A percentile compares a stretch with the other conserved stretches of the same genome.
Evolutionary conservation across 208 protist species (phyloP).

Genomic region (Porcisia hertigi): DNA sequence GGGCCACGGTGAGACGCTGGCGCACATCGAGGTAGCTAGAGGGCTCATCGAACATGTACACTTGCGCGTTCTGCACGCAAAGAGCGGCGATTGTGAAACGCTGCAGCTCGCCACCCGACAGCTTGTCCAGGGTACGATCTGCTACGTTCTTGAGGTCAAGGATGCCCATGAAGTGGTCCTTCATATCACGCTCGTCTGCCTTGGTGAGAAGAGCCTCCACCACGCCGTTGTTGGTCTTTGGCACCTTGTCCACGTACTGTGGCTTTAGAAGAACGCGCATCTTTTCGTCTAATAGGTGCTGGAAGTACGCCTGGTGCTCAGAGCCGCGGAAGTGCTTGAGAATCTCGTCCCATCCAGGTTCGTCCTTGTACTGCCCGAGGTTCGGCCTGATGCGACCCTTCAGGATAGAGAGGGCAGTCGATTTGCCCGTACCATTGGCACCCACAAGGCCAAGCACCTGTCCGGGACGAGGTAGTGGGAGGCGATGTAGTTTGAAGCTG

Average conservation of each 20-base stretch:
- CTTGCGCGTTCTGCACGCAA: conserved; percentile 87
- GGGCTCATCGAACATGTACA: conserved; percentile 99
- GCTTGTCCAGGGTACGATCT: conserved; percentile 93
- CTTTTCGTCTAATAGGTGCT: conserved; percentile 97
- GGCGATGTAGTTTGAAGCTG: conserved; percentile 99
- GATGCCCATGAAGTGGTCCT: conserved; percentile 80
- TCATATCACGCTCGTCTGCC: conserved; percentile 89
- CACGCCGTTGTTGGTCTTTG: conserved; percentile 95
- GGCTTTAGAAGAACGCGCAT: conserved; percentile 98
- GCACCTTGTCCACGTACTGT: conserved; percentile 99
- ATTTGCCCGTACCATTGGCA: conserved; percentile 99
- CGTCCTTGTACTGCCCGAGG: conserved; percentile 95
- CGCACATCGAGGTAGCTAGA: conserved; percentile 99
- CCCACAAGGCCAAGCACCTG: conserved; percentile 99
- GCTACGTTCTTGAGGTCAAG: conserved; percentile 95
- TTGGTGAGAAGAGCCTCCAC: conserved; percentile 93
- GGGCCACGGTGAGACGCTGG: conserved; percentile 98
- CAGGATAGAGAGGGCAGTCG: conserved; percentile 99
- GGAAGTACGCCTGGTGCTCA: conserved; percentile 99
- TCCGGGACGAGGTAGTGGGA: conserved; percentile 98
- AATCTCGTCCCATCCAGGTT: conserved; percentile 99
- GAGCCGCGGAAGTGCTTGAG: conserved; percentile 98
- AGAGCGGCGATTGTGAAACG: conserved; percentile 98
- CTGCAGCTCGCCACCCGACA: conserved; percentile 99
- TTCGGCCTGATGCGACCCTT: conserved; percentile 99